Conservation (phyloP, 352 stramenopile species). For the Albugo candida region DNA sequence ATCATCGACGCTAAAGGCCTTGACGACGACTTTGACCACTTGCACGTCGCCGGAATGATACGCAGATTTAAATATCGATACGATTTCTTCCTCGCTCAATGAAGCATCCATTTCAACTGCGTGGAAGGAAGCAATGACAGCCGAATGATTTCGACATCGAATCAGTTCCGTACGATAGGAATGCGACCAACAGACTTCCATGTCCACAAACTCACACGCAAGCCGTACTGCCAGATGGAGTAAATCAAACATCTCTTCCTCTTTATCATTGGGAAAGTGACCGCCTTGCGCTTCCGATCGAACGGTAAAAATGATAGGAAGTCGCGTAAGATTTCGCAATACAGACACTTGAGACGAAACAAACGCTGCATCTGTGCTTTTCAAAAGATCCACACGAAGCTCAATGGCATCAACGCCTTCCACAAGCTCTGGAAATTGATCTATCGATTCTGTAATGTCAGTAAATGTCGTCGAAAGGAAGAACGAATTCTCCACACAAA, state of each 20-base stretch:
- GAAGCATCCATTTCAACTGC: constrained; percentile 26
- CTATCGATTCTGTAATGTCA: constrained; percentile 34
- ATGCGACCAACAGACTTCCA: constrained; percentile 82
- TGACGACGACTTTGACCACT: constrained; percentile 83
- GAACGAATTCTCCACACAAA: constrained; percentile 38
- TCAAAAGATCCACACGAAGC: constrained; percentile 87
- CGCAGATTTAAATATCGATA: constrained; percentile 43
- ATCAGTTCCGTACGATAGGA: constrained; percentile 40
- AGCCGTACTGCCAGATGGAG: constrained; percentile 81
- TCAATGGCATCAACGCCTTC: constrained; percentile 88
- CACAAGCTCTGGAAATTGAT: background rate
- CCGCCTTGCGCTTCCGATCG: constrained; percentile 87
- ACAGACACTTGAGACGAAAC: constrained; percentile 51
- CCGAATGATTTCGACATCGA: constrained; percentile 17
- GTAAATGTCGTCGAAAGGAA: constrained; percentile 65
- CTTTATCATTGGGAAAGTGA: constrained; percentile 82
- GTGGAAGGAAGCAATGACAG: constrained; percentile 67
- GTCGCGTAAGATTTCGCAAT: constrained; percentile 69
- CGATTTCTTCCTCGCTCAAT: constrained; percentile 23
- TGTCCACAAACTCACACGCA: constrained; percentile 91
- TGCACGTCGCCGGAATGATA: constrained; percentile 54
- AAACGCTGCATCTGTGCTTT: constrained; percentile 26
- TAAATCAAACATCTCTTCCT: constrained; percentile 73
- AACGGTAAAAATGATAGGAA: constrained; percentile 95
- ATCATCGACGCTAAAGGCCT: constrained; percentile 65